These are phyloP conservation scores for Claviceps pusilla DNA, from an alignment of 2,329 filamentous ascomycete genomes.

Conservation along the genomic window DNA sequence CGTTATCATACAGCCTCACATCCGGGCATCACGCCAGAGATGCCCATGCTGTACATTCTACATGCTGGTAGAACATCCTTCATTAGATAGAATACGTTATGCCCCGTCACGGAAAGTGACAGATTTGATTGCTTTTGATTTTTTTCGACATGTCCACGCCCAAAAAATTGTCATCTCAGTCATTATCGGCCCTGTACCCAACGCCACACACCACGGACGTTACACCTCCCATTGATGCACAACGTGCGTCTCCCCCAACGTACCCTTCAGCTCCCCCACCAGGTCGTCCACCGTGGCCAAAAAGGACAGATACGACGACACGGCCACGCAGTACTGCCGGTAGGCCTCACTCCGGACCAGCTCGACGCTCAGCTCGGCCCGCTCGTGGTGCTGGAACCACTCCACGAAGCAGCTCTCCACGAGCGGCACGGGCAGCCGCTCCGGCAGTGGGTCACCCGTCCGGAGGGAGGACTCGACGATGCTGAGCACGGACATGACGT, in stretches of 20 bases:
- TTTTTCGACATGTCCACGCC: too few species aligned
- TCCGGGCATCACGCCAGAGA: too few species aligned
- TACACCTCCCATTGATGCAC: conserved; percentile 14
- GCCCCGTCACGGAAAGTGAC: too few species aligned
- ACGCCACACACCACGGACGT: too few species aligned
- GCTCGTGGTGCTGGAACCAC: conserved; percentile 9
- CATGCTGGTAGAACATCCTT: too few species aligned
- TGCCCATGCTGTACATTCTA: too few species aligned
- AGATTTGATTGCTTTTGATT: too few species aligned
- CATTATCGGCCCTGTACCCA: too few species aligned
- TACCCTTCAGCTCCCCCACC: conserved; percentile 27
- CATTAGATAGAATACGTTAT: too few species aligned
- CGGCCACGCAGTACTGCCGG: conserved; percentile 29
- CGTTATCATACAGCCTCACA: too few species aligned
- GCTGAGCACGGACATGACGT: conserved; percentile 33
- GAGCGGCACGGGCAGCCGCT: conserved; percentile 31
- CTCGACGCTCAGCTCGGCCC: conserved; percentile 16
- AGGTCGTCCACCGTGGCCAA: conserved; percentile 28
- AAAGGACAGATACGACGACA: conserved; percentile 29
- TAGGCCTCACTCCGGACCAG: conserved; percentile 27
- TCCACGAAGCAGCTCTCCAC: conserved; percentile 20
- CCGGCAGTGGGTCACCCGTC: conserved; percentile 31
- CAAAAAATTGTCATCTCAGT: too few species aligned
- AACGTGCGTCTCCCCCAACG: conserved; percentile 26
- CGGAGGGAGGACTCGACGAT: conserved; percentile 32